These are phyloP conservation scores for Solioccasus polychromus DNA, from an alignment of 768 basidiomycete species.

Conservation along the genomic window DNA sequence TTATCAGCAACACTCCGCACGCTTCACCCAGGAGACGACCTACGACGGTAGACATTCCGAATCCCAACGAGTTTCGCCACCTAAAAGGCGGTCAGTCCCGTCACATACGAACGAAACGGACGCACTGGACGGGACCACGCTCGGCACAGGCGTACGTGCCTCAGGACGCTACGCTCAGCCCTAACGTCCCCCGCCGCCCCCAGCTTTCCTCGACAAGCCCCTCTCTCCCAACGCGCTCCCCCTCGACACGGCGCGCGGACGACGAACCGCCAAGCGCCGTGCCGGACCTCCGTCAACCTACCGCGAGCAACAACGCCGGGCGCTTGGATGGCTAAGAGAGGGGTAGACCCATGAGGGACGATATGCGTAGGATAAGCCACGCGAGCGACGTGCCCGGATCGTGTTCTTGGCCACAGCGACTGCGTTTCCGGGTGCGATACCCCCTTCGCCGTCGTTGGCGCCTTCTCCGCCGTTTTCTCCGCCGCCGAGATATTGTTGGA, in stretches of 20 bases:
- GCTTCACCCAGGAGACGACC: background rate
- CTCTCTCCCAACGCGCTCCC: slow-evolving; percentile 8
- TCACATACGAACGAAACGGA: background rate
- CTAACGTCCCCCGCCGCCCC: slow-evolving; percentile 32
- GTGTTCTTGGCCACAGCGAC: slow-evolving; percentile 57
- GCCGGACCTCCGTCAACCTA: slow-evolving; percentile 15
- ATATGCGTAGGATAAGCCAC: slow-evolving; percentile 62
- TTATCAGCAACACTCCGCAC: background rate
- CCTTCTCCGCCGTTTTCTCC: slow-evolving; percentile 1
- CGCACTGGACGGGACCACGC: slow-evolving; percentile 70
- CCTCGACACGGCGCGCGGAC: slow-evolving; percentile 18
- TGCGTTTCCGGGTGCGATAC: slow-evolving; percentile 32
- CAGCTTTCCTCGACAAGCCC: slow-evolving; percentile 22
- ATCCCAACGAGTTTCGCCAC: slow-evolving; percentile 69
- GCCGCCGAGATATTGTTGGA: slow-evolving; percentile 2
- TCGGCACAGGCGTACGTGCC: slow-evolving; percentile 63
- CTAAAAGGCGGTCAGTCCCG: slow-evolving; percentile 19
- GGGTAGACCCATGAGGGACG: slow-evolving; percentile 60
- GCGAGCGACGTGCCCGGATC: slow-evolving; percentile 61
- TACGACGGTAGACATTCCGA: slow-evolving; percentile 67
- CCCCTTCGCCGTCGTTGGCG: slow-evolving; percentile 9
- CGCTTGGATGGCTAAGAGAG: slow-evolving; percentile 51
- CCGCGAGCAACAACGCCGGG: slow-evolving; percentile 26
- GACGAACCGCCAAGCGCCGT: slow-evolving; percentile 3
- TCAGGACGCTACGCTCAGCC: slow-evolving; percentile 48